Conservation (phyloP, 2,329 filamentous ascomycete species). For the Alternaria hordeiaustralica region DNA sequence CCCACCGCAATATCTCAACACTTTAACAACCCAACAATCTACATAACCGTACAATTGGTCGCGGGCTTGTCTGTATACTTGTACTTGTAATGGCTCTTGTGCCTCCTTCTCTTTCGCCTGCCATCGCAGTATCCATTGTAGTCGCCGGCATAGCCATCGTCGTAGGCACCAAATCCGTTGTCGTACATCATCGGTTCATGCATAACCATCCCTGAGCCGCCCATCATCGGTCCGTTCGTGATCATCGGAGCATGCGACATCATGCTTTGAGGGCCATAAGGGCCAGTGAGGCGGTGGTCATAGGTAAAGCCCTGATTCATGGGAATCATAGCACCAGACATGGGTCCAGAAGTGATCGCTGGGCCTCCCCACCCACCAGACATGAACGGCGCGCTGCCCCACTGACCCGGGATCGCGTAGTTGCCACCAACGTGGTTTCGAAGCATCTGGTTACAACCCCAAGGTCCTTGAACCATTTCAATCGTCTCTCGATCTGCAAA, state of each 20-base stretch:
- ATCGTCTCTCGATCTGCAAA: conserved; percentile 38
- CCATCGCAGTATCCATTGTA: conserved; percentile 10
- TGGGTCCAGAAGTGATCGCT: conserved; percentile 17
- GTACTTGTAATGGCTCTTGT: conserved; percentile 30
- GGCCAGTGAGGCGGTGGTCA: conserved; percentile 30
- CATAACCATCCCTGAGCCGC: conserved; percentile 5
- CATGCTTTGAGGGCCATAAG: conserved; percentile 18
- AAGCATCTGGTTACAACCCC: conserved; percentile 43
- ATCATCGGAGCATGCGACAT: conserved; percentile 4
- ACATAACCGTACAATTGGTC: conserved; percentile 32
- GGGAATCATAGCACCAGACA: conserved; percentile 21
- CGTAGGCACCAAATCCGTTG: background rate
- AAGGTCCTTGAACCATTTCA: conserved; percentile 41
- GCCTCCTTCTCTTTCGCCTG: conserved; percentile 18
- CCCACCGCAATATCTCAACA: background rate
- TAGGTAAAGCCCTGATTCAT: conserved; percentile 9
- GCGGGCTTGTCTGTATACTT: conserved; percentile 25
- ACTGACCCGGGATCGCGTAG: conserved; percentile 30
- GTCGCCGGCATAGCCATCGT: conserved; percentile 14
- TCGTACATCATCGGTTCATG: conserved; percentile 2
- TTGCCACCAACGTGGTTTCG: conserved; percentile 36
- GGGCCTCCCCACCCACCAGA: conserved; percentile 17
- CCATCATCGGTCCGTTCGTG: background rate
- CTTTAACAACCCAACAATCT: background rate
- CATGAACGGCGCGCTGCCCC: conserved; percentile 28